phyloP scores from a whole-genome alignment of 129 eudicot species.

The Saussurea involucrata region DNA sequence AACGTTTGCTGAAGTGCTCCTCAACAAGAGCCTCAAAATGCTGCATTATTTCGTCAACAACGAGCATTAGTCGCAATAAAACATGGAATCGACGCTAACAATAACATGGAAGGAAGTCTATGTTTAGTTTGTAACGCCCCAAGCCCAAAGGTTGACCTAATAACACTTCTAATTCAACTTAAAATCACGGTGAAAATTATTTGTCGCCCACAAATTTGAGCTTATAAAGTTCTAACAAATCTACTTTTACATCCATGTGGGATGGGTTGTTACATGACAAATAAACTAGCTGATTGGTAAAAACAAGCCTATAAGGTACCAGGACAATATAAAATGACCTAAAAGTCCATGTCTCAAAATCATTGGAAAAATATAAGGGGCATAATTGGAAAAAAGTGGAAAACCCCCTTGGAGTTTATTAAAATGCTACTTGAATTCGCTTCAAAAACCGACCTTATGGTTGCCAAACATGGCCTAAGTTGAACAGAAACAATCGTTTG shows the following conservation, averaged over 20 bases:
- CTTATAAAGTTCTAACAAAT: background rate
- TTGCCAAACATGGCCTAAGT: background rate
- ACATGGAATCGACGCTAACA: background rate
- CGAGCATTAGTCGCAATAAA: background rate
- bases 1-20: conserved; percentile 58
- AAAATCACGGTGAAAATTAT: background rate
- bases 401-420: background rate
- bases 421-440: no score
- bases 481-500: background rate
- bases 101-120: background rate
- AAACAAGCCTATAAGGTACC: no score
- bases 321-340: no score
- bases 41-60: conserved; percentile 35
- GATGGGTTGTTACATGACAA: background rate
- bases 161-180: background rate
- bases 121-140: background rate
- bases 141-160: background rate
- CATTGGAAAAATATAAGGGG: no score
- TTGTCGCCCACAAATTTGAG: background rate
- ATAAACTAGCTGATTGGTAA: no score
- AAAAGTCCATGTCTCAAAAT: no score
- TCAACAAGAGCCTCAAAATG: conserved; percentile 83
- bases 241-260: background rate
- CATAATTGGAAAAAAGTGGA: background rate
- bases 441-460: background rate